phyloP scores from a whole-genome alignment of 352 stramenopile genomes.

The Globisporangium recalcitrans region DNA sequence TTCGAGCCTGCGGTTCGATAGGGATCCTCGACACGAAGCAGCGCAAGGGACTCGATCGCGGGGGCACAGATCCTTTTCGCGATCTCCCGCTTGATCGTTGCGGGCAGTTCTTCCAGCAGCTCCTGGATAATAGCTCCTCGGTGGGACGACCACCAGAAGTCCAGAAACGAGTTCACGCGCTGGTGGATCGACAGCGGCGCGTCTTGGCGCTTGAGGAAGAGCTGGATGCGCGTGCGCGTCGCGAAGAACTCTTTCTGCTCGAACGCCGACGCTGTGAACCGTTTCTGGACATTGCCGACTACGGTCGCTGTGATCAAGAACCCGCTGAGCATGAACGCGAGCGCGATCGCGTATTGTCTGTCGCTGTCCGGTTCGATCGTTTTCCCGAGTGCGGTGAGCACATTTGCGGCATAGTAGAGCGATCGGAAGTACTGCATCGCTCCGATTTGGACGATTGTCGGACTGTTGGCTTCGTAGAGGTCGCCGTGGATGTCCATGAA shows the following conservation, averaged over 20 bases:
- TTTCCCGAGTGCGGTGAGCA: constrained; percentile 34
- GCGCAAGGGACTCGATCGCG: constrained; percentile 35
- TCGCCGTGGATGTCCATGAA: constrained; percentile 26
- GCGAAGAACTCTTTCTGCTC: constrained; percentile 71
- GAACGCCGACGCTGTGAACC: constrained; percentile 56
- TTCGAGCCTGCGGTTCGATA: constrained; percentile 12
- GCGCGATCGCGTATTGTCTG: constrained; percentile 35
- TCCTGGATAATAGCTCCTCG: constrained; percentile 58
- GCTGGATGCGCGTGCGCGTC: constrained; percentile 44
- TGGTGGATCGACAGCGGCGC: constrained; percentile 44
- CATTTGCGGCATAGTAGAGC: constrained; percentile 54
- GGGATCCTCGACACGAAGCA: constrained; percentile 20
- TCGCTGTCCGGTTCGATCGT: constrained; percentile 50
- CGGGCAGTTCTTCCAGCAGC: constrained; percentile 45
- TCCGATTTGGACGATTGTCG: constrained; percentile 26
- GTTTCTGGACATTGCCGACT: constrained; percentile 65
- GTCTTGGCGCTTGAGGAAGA: constrained; percentile 60
- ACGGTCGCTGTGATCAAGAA: constrained; percentile 65
- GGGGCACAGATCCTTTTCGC: constrained; percentile 49
- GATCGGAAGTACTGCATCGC: constrained; percentile 51
- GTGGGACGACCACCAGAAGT: constrained; percentile 68
- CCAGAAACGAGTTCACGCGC: constrained; percentile 58
- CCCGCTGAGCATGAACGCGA: constrained; percentile 63
- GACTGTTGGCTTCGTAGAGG: constrained; percentile 18
- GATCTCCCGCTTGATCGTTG: constrained; percentile 53